Conservation (phyloP, 306 rosid genomes). For the Cercis canadensis region DNA sequence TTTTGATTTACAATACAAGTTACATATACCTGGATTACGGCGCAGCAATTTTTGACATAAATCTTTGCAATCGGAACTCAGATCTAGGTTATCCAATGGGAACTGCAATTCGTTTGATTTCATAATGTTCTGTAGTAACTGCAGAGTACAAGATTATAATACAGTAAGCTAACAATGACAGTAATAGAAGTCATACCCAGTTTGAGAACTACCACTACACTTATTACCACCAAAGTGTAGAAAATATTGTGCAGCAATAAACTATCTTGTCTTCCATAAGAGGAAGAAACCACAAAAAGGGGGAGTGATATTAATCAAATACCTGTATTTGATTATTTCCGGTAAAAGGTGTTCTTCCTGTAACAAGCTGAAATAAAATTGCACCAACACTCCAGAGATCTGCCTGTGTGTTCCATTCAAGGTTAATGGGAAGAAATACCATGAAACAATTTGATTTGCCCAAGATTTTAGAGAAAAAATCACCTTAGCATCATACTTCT, state of each 20-base stretch:
- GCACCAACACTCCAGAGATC: slow-evolving; percentile 99
- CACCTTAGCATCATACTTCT: slow-evolving; percentile 99
- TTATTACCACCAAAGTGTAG: slow-evolving; percentile 25
- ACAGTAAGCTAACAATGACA: slow-evolving; percentile 25
- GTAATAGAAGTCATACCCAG: slow-evolving; percentile 28
- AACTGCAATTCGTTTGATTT: slow-evolving; percentile 84
- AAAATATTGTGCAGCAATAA: slow-evolving; percentile 17
- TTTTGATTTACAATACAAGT: slow-evolving; percentile 31
- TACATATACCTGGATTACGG: slow-evolving; percentile 85
- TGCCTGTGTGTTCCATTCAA: slow-evolving; percentile 78
- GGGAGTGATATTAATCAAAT: slow-evolving; percentile 8
- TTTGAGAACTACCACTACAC: slow-evolving; percentile 20
- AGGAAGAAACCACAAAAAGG: neutral
- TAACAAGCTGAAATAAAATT: slow-evolving; percentile 91
- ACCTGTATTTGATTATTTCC: slow-evolving; percentile 97
- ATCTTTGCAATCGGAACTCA: slow-evolving; percentile 89
- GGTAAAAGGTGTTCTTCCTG: slow-evolving; percentile 92
- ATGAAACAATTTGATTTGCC: slow-evolving; percentile 22
- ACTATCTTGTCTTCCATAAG: slow-evolving; percentile 17
- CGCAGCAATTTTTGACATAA: slow-evolving; percentile 91
- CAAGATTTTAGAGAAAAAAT: slow-evolving; percentile 31
- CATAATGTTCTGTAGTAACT: slow-evolving; percentile 91
- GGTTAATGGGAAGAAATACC: slow-evolving; percentile 50
- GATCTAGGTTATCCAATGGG: slow-evolving; percentile 63
- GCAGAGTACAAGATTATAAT: slow-evolving; percentile 45